Conservation (phyloP, 495 filamentous ascomycete species). For the Neurospora sp. region DNA sequence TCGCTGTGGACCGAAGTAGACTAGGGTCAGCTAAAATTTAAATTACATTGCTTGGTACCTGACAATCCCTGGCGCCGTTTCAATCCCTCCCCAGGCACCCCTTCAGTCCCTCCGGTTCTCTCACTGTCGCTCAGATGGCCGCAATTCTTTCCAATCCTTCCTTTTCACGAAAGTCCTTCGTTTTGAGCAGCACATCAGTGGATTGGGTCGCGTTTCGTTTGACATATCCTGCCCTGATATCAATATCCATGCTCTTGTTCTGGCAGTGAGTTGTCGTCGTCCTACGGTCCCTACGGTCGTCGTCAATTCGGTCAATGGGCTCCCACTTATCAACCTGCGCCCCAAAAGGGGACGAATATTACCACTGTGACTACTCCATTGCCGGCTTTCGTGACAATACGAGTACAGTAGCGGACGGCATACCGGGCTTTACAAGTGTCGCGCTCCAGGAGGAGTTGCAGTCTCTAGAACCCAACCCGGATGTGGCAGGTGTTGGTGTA, state of each 20-base stretch:
- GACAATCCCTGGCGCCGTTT: not conserved
- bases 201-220: not conserved
- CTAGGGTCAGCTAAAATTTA: not conserved
- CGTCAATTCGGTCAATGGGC: not conserved
- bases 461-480: not conserved
- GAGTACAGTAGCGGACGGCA: not conserved
- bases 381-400: not conserved
- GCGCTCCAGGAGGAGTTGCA: not conserved
- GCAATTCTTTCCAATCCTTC: not conserved
- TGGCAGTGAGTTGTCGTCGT: not conserved
- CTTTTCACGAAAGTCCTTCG: not conserved
- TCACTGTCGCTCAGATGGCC: not conserved
- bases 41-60: not conserved
- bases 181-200: not conserved
- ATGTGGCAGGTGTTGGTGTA: not conserved
- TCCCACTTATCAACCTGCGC: not conserved
- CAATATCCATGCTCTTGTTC: not conserved
- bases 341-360: not conserved
- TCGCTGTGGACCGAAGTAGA: not conserved
- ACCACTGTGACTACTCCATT: not conserved
- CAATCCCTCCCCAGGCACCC: not conserved
- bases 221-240: not conserved
- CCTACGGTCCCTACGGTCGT: not conserved
- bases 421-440: not conserved
- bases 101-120: not conserved